Evolutionary conservation across 495 filamentous ascomycete species (phyloP).

Genomic region (Aspergillus bridgeri): DNA sequence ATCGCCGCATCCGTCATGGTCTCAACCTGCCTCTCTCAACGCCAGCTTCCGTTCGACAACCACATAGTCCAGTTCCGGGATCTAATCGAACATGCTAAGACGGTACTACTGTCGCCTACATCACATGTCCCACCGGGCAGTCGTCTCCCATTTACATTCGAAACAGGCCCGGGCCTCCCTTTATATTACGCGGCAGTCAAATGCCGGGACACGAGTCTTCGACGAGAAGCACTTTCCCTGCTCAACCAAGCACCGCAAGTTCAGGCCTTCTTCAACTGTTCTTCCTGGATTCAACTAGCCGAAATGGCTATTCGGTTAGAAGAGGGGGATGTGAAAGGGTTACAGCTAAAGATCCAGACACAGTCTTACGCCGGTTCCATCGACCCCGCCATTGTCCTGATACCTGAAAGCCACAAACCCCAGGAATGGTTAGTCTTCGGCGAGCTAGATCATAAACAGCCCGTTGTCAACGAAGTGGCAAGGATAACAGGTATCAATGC

Average conservation of each 20-base stretch:
- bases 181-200: conserved; percentile 50
- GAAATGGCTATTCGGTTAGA: background rate
- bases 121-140: conserved; percentile 15
- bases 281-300: background rate
- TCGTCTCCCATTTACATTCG: conserved; percentile 38
- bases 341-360: background rate
- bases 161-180: conserved; percentile 47
- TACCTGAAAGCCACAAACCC: background rate
- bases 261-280: conserved; percentile 25
- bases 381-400: background rate
- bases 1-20: background rate
- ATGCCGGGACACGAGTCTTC: conserved; percentile 43
- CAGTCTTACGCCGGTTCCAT: background rate
- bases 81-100: conserved; percentile 17
- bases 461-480: too few species aligned
- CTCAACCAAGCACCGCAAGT: conserved; percentile 26
- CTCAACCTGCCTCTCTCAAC: background rate
- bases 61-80: conserved; percentile 18
- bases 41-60: conserved; percentile 15
- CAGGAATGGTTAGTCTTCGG: background rate
- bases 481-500: too few species aligned
- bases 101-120: conserved; percentile 1
- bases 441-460: too few species aligned
- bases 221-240: conserved; percentile 40
- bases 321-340: background rate